A percentile compares a stretch with the other conserved stretches of the same genome.
These are phyloP conservation scores for Pleurotus giganteus DNA, from an alignment of 768 basidiomycete genomes.

Conservation along the genomic window DNA sequence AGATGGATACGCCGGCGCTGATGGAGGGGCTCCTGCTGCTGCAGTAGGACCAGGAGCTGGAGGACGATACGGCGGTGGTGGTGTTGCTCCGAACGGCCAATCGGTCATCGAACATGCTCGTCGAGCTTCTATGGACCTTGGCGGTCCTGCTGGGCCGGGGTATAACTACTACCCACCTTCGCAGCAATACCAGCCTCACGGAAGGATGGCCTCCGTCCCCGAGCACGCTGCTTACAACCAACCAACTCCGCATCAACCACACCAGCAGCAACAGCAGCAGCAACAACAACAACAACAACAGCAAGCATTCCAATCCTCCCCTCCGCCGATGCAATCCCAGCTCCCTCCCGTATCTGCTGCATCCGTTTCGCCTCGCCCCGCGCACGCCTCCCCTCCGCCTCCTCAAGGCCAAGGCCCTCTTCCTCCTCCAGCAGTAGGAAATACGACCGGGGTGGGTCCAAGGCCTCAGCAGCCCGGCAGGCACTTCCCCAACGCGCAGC, in stretches of 20 bases:
- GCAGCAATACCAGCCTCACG: slow-evolving; percentile 13
- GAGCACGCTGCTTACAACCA: neutral
- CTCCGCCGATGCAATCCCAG: neutral
- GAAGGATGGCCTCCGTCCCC: slow-evolving; percentile 13
- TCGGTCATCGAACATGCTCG: slow-evolving; percentile 53
- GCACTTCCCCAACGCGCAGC: slow-evolving; percentile 35
- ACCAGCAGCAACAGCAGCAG: slow-evolving; percentile 11
- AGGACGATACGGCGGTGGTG: neutral
- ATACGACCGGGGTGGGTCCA: neutral
- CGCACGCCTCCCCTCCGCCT: too few species aligned
- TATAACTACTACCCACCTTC: slow-evolving; percentile 10
- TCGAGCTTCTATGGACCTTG: slow-evolving; percentile 38
- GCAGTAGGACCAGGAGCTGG: neutral
- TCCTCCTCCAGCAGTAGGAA: neutral
- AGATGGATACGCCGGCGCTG: neutral
- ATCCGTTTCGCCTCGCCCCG: too few species aligned
- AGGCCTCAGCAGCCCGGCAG: slow-evolving; percentile 15
- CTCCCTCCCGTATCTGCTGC: too few species aligned
- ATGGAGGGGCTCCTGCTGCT: neutral
- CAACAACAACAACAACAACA: slow-evolving; percentile 8
- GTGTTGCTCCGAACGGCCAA: slow-evolving; percentile 9
- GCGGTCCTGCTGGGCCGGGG: slow-evolving; percentile 9
- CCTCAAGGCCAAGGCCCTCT: neutral
- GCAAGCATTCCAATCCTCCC: neutral
- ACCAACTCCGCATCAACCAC: slow-evolving; percentile 5